A percentile compares a stretch with the other conserved stretches of the same genome.
These are phyloP conservation scores for Psilocybe sp. DNA, from an alignment of 768 basidiomycete genomes.

Conservation along the genomic window DNA sequence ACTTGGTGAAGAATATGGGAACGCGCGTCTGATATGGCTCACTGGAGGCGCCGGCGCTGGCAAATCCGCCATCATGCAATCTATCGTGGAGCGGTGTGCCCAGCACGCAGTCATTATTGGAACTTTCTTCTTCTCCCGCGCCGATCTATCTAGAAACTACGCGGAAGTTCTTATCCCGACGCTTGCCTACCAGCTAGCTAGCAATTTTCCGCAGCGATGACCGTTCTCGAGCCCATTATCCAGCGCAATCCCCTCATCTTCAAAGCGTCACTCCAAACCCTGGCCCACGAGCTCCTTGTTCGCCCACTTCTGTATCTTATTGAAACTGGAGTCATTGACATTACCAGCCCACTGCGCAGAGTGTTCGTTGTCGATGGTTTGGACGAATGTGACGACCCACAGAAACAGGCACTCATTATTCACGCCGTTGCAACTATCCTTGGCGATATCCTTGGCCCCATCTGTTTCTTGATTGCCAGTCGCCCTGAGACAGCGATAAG, in stretches of 20 bases:
- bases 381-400: conserved; percentile 9
- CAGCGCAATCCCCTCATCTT: conserved; percentile 10
- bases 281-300: conserved; percentile 6
- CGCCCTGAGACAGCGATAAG: conserved; percentile 5
- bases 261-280: conserved; percentile 7
- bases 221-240: conserved; percentile 3
- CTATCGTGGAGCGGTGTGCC: conserved; percentile 12
- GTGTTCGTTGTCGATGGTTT: conserved; percentile 12
- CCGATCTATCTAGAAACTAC: not conserved
- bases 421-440: not conserved
- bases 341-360: not conserved
- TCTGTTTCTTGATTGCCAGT: conserved; percentile 8
- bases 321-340: not conserved
- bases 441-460: not conserved
- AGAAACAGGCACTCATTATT: conserved; percentile 1
- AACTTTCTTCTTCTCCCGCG: conserved; percentile 14
- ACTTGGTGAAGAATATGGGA: conserved; percentile 5
- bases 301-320: conserved; percentile 3
- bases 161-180: conserved; percentile 7
- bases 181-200: conserved; percentile 11
- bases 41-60: conserved; percentile 14
- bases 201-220: conserved; percentile 3
- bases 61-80: conserved; percentile 15
- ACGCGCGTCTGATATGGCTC: conserved; percentile 8
- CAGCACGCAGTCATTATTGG: conserved; percentile 1